Evolutionary conservation across 148 eudicot species (phyloP).

Genomic region (Nepenthes gracilis): DNA sequence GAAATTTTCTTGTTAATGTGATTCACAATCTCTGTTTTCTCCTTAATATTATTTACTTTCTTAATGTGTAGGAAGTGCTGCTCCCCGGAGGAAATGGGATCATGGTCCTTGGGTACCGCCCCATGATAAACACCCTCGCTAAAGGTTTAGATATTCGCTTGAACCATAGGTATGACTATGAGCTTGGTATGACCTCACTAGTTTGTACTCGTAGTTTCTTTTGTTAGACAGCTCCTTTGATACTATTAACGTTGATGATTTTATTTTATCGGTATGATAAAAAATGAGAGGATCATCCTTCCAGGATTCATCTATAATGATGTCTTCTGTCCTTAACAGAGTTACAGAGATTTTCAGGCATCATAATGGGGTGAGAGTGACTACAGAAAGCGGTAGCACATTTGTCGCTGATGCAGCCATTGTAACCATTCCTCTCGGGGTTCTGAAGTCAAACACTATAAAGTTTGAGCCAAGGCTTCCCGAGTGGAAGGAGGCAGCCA

Average conservation of each 20-base stretch:
- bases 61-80: conserved; percentile 52
- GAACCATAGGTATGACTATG: no score
- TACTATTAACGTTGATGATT: no score
- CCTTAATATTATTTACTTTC: conserved; percentile 3
- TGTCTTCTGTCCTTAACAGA: conserved; percentile 17
- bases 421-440: conserved; percentile 20
- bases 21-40: not conserved
- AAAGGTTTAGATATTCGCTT: conserved; percentile 5
- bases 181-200: not conserved
- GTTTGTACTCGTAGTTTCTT: no score
- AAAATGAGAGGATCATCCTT: no score
- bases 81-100: conserved; percentile 96
- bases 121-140: conserved; percentile 78
- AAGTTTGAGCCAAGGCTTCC: conserved; percentile 84
- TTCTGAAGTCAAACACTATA: conserved; percentile 49
- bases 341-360: conserved; percentile 60
- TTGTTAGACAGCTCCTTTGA: conserved; percentile 1
- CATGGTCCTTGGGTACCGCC: conserved; percentile 83
- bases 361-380: conserved; percentile 62
- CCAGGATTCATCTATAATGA: not conserved
- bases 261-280: no score
- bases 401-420: conserved; percentile 76
- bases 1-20: no score
- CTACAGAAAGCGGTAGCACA: conserved; percentile 53
- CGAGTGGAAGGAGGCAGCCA: conserved; percentile 74